Evolutionary conservation across 352 stramenopile species (phyloP).

Genomic region (Phytophthora agathidicida): DNA sequence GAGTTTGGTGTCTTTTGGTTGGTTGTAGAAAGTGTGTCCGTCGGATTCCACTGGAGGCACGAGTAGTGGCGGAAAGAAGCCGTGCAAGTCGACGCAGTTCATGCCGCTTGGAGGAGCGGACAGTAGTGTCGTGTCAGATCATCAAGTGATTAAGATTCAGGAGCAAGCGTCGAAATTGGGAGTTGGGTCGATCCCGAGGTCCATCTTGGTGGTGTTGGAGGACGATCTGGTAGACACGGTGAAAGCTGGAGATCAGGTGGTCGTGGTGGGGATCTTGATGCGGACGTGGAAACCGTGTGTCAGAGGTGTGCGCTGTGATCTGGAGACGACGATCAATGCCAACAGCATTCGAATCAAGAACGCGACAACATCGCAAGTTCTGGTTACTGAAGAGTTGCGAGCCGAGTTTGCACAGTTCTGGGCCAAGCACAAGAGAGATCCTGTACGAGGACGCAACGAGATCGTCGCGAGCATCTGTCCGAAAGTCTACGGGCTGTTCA

Average conservation of each 20-base stretch:
- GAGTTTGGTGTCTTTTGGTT: background rate
- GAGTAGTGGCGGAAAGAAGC: constrained; percentile 49
- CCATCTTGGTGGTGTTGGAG: constrained; percentile 95
- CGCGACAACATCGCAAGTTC: constrained; percentile 57
- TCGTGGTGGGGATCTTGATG: constrained; percentile 92
- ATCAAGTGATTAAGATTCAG: constrained; percentile 97
- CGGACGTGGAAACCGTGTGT: constrained; percentile 91
- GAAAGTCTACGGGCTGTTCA: constrained; percentile 93
- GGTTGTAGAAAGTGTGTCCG: constrained; percentile 55
- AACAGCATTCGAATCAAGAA: constrained; percentile 81
- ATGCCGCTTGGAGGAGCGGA: constrained; percentile 48
- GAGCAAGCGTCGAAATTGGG: constrained; percentile 92
- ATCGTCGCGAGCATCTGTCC: constrained; percentile 95
- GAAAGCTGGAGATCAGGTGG: constrained; percentile 97
- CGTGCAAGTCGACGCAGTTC: constrained; percentile 86
- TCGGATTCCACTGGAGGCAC: constrained; percentile 39
- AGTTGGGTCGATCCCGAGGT: constrained; percentile 93
- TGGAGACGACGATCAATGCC: constrained; percentile 86
- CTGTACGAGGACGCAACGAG: constrained; percentile 82
- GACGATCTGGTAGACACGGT: constrained; percentile 84
- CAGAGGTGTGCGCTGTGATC: constrained; percentile 86
- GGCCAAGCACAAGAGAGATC: constrained; percentile 54
- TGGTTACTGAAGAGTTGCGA: constrained; percentile 82
- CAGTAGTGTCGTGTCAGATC: constrained; percentile 63
- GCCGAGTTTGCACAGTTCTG: constrained; percentile 94